Percentiles rank a stretch among this genome's conserved stretches.
phyloP scores from a whole-genome alignment of 768 basidiomycete genomes.

The Agrocybe chaxingu region DNA sequence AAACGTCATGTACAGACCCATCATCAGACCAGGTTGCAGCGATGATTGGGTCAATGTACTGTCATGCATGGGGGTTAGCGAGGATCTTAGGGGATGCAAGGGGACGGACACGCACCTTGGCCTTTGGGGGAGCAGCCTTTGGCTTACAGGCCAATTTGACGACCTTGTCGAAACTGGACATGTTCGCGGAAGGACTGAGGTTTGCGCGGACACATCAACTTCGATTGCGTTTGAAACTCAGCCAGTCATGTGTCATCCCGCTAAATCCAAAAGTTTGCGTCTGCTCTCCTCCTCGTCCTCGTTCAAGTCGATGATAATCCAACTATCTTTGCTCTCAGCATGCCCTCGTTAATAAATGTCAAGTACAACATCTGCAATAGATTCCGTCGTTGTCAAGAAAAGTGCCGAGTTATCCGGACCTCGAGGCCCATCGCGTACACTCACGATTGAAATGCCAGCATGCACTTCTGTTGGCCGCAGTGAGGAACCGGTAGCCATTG shows the following conservation, averaged over 20 bases:
- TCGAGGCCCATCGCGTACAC: too few relatives aligned
- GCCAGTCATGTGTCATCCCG: conserved; percentile 20
- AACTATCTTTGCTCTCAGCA: too few relatives aligned
- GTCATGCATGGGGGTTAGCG: conserved; percentile 9
- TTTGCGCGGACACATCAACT: conserved; percentile 12
- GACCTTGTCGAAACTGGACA: conserved; percentile 87
- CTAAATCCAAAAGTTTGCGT: neutral
- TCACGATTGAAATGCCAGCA: too few relatives aligned
- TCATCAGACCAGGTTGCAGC: conserved; percentile 97
- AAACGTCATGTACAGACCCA: conserved; percentile 89
- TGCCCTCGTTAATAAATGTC: too few relatives aligned
- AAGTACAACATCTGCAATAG: too few relatives aligned
- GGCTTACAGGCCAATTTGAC: conserved; percentile 98
- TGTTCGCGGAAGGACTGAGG: conserved; percentile 25
- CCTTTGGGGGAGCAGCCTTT: conserved; percentile 91
- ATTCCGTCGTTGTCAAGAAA: too few relatives aligned
- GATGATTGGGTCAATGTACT: conserved; percentile 97
- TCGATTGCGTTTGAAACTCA: conserved; percentile 26
- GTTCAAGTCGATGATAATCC: too few relatives aligned
- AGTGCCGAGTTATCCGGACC: too few relatives aligned
- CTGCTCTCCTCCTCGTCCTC: neutral
- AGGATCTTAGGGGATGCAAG: conserved; percentile 1
- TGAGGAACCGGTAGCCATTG: too few relatives aligned
- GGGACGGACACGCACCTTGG: conserved; percentile 59
- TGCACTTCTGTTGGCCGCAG: too few relatives aligned